Evolutionary conservation across 2,329 filamentous ascomycete species (phyloP), one percentile per base, ranked within the genome.

Genomic region (Pezicula carpinea): DNA sequence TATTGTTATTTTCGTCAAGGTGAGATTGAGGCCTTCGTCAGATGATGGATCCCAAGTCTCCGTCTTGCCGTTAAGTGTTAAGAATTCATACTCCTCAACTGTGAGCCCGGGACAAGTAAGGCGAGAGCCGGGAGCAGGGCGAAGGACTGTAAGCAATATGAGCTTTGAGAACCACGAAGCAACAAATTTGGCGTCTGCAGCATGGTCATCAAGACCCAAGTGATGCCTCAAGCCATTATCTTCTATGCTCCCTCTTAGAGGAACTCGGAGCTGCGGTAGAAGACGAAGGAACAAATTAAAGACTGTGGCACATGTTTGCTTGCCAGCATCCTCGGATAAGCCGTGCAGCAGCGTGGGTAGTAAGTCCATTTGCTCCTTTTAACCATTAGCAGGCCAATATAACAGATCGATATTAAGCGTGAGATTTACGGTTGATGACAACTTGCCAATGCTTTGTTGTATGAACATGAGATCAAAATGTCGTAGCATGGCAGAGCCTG

Each of bases 401-500:
- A 35, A 36, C n/a, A 14, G 5, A 8, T 35, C 39, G 21, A 4
- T 11, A 10, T 29, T 11, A 6, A 29, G 31, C n/a, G 8, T 15
- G 65, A 18, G 79, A 63, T 54, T 46, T 48, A 68, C 67, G 14
- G 69, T 64, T 10, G 75, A 65, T 2, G 75, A 72, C 17, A 87
- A 66, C 42, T 83, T 74, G 43, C 76, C 76, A 38, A 88, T 73
- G 33, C 92, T 93, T 62, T 95, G 89, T 60, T 95, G 88, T 32
- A 96, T 86, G 63, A 95, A 96, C 15, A 87, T 76, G 34, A 97
- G 72, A 66, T 97, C 91, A 57, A 96, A 87, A 63, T 95, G 88
- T 53, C 89, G 85, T 54, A 99, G 81, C 32, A 96, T 74, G 1
- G 83, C 73, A 11, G 83, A 85, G 33, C 82, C 74, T 32, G 80